Base-by-base conservation (phyloP, 129 eudicot species). In the Chrysanthemum makinoi region DNA sequence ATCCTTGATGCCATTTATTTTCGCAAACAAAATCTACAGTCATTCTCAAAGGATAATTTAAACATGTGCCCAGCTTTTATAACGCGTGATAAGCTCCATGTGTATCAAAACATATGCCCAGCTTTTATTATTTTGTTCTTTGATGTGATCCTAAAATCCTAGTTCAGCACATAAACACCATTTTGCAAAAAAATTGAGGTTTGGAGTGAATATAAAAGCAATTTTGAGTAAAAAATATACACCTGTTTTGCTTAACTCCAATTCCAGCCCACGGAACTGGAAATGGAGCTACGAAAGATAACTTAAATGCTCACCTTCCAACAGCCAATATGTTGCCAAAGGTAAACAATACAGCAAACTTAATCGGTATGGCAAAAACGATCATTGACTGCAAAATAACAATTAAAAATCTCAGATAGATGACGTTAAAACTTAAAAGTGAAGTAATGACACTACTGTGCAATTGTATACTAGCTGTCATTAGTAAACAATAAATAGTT, bases 281-380 rank as follows among this genome's bases (percentile, higher is more conserved):
- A 68, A 48, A 68, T 19, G 4, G 17, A 60, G 26, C 0, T 17
- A 50, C 18, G 33, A 61, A n/a, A 61, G 16, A 33, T 52, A 51
- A 39, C 3, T 52, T 12, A 51, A 69, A n/a, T 53, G 22, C 16
- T 64, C 68, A 92, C 98, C 96, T 94, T 87, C 99, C 99, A 84
- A 94, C 80, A 51, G 99, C 91, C 79, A 94, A 44, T 81, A 90
- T 6, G 80, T 94, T 94, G 74, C 96, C 99, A 71, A 94, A 86
- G 61, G 97, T 94, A 75, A 94, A 94, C 10, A 94, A 75, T 51
- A 94, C 55, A 17, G 99, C 99, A 71, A 94, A 94, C 77, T 94
- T 94, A 87, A 90, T 86, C 65, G 99, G 99, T 64, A 77, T 90
- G 48, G 76, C 86, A 75, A 90, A 86, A 58, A 90, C 96, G 69